Evolutionary conservation across 768 basidiomycete species (phyloP).

Genomic region (Lactifluus volemus): DNA sequence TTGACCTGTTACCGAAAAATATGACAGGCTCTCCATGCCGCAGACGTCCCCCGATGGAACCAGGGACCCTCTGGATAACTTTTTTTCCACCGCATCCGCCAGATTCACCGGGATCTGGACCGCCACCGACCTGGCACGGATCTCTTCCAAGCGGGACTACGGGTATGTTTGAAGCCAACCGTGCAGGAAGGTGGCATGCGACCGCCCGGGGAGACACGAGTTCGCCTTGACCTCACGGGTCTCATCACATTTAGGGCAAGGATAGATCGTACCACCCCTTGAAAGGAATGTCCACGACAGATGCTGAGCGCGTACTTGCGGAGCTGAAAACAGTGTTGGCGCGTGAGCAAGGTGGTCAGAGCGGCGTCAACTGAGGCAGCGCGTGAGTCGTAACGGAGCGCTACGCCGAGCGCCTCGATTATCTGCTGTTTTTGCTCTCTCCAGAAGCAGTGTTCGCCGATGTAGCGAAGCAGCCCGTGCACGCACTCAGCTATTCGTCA

Average conservation of each 20-base stretch:
- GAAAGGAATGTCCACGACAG: slow-evolving; percentile 26
- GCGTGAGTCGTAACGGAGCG: slow-evolving; percentile 32
- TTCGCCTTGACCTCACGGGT: slow-evolving; percentile 31
- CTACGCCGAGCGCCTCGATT: slow-evolving; percentile 35
- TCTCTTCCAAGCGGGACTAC: too few species aligned
- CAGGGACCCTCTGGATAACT: too few species aligned
- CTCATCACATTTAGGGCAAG: slow-evolving; percentile 14
- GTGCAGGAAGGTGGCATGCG: too few species aligned
- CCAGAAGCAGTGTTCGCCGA: slow-evolving; percentile 16
- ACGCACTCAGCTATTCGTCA: slow-evolving; percentile 11
- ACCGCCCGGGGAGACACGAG: too few species aligned
- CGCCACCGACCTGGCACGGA: too few species aligned
- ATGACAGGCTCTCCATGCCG: background rate
- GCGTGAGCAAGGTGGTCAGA: slow-evolving; percentile 18
- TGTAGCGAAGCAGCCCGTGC: background rate
- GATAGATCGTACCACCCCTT: slow-evolving; percentile 31
- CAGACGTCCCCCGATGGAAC: too few species aligned
- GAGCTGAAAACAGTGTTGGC: slow-evolving; percentile 26
- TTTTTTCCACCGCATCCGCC: too few species aligned
- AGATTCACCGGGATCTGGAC: too few species aligned
- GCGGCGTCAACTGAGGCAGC: slow-evolving; percentile 36
- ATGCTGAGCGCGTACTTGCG: slow-evolving; percentile 21
- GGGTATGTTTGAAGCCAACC: too few species aligned
- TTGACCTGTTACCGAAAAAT: slow-evolving; percentile 2
- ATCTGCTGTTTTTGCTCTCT: slow-evolving; percentile 30